Base-by-base conservation (phyloP, 352 stramenopile genomes). In the Phytophthora pinifolia region DNA sequence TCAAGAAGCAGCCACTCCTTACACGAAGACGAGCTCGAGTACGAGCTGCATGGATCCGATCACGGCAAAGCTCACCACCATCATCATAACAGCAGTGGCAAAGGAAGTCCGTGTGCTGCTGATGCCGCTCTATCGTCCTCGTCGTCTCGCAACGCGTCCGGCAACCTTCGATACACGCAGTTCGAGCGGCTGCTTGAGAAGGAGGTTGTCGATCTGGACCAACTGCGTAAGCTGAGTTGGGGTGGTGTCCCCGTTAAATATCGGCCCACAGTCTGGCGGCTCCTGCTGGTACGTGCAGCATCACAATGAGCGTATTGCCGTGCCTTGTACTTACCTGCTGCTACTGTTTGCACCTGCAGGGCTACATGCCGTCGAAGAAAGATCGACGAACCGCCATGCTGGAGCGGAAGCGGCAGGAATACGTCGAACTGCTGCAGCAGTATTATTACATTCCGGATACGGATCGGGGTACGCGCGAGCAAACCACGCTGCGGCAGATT, bases 391-490 rank as follows among this genome's bases (percentile, higher is more conserved):
- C 83, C 38, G 76, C 82, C 14, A 98, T 97, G 59, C 61, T 99
- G 33, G 48, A 90, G 54, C 83, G 96, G 34, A 99, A 99, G 70
- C 83, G 98, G 9, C 68, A 89, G 49, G 98, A 99, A 72, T 99
- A 99, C 65, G 73, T 83, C 30, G 96, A 99, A 43, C 80, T 97
- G 29, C 62, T 98, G 39, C 75, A 88, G 32, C 93, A 98, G 63
- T 98, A 99, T 79, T 99, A 98, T 75, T 96, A 98, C 67, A 98
- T 99, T 54, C 88, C 94, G 8, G 96, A 98, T 62, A 92, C 93
- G 41, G 86, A 97, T 44, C 85, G 96, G 20, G 97, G 90, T 2
- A 71, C 89, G 30, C 92, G 97, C 46, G 98, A 99, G 72, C 96
- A 99, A 68, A 96, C 95, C 34, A 98, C 95, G 13, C 72, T 99